phyloP scores from a whole-genome alignment of 257 asterid species.

The Solanum appendiculatum region DNA sequence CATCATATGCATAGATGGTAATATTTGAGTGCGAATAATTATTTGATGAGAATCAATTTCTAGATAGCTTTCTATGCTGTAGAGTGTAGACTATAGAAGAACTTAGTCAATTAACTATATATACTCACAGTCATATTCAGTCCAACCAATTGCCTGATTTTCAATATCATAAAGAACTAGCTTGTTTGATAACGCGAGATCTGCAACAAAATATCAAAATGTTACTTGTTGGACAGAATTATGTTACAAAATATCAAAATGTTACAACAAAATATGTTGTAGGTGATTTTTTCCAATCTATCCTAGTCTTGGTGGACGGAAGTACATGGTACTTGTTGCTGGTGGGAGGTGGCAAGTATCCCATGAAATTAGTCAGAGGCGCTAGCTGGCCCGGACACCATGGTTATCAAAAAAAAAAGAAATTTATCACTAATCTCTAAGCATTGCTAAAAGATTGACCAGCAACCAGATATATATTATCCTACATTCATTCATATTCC shows the following conservation, averaged over 20 bases:
- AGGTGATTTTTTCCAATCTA: not conserved
- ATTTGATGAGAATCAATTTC: not conserved
- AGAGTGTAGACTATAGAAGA: not conserved
- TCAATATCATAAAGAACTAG: conserved; percentile 70
- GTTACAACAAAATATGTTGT: not conserved
- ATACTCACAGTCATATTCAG: conserved; percentile 63
- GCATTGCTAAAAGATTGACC: not conserved
- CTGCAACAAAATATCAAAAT: conserved; percentile 25
- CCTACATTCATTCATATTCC: not conserved
- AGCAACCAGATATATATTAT: not conserved
- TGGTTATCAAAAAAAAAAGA: not conserved
- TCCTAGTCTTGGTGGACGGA: not conserved
- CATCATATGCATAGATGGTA: not conserved
- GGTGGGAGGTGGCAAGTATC: not conserved
- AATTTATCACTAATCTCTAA: not conserved
- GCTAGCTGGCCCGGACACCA: not conserved
- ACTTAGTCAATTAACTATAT: not conserved
- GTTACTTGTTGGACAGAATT: not conserved
- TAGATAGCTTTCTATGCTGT: not conserved
- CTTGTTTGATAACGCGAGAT: conserved; percentile 67
- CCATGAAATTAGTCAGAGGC: not conserved
- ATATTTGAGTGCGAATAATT: not conserved
- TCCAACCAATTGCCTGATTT: conserved; percentile 69
- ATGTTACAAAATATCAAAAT: not conserved
- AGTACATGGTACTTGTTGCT: not conserved